Base-by-base conservation (phyloP, 169 alveolate genomes). In the Cardiosporidium cionae region DNA sequence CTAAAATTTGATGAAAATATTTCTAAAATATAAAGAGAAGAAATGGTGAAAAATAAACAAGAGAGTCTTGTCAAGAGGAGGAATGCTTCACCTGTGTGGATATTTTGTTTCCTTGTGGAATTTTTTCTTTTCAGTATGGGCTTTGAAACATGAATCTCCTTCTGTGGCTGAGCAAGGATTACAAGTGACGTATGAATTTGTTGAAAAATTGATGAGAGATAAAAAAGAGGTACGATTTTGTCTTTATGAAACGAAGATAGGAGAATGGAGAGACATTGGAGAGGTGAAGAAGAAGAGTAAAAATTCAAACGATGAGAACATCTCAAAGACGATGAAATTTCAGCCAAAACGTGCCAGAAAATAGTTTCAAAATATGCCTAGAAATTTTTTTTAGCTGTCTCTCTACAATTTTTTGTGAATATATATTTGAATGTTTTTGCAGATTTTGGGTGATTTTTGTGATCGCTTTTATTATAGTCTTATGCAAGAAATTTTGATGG, bases 151-250 rank as follows among this genome's bases (percentile, higher is more conserved):
- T 75, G 88, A 82, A 32, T 89, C 85, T 28, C 91, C 91, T 2
- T 72, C 81, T n/a, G 83, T 88, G 82, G 87, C 89, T 0, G 93
- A 88, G 67, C 82, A 86, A 58, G 93, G 93, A 0, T 67, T 88
- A 65, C 85, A 81, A 70, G 83, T 87, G 36, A 63, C 80, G 3
- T 68, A 80, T 80, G 79, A 76, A 62, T 62, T 79, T 6, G 65
- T 80, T 28, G 72, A 79, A 29, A 76, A 81, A 7, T 78, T 83
- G 23, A 81, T 84, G 32, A 71, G 78, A 29, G 72, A 85, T 36
- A 87, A 67, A 67, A 52, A 82, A 65, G 37, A 74, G 52, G 81
- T 68, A 76, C 3, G 84, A 34, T 27, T 73, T 62, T 1, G 78
- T 74, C 71, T 37, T 65, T 68, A 70, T 72, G 33, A 36, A 2